Evolutionary conservation across 495 filamentous ascomycete species (phyloP).

Genomic region (Diplogelasinospora grovesii): DNA sequence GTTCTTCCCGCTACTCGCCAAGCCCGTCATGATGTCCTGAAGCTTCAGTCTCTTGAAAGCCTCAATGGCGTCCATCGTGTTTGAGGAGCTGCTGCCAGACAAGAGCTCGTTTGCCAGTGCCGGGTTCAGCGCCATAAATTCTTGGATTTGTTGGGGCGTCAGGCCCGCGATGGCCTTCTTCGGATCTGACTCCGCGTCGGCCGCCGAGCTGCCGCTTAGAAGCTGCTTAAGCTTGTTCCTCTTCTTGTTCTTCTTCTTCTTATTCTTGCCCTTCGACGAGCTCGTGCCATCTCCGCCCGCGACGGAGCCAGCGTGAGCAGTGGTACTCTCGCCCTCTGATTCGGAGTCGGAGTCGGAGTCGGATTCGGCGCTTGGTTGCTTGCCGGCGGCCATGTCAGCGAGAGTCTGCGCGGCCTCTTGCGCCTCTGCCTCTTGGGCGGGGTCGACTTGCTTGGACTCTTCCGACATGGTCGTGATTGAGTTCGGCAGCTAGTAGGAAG

Average conservation of each 20-base stretch:
- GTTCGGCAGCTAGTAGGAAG: background rate
- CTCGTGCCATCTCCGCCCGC: slow-evolving; percentile 15
- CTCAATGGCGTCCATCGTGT: slow-evolving; percentile 40
- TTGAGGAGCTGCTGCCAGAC: slow-evolving; percentile 17
- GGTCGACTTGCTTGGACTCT: slow-evolving; percentile 42
- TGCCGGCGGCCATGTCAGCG: slow-evolving; percentile 7
- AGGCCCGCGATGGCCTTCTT: slow-evolving; percentile 41
- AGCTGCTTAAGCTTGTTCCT: slow-evolving; percentile 46
- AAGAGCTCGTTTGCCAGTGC: slow-evolving; percentile 51
- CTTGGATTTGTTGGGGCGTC: slow-evolving; percentile 39
- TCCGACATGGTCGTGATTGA: slow-evolving; percentile 35
- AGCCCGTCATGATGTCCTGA: slow-evolving; percentile 74
- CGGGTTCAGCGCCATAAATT: slow-evolving; percentile 56
- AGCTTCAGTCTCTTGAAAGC: slow-evolving; percentile 66
- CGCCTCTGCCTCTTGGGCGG: slow-evolving; percentile 18
- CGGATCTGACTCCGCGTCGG: slow-evolving; percentile 14
- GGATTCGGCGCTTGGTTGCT: slow-evolving; percentile 27
- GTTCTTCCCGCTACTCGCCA: slow-evolving; percentile 71
- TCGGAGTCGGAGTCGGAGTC: slow-evolving; percentile 33
- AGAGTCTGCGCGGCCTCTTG: slow-evolving; percentile 18
- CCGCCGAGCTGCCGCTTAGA: slow-evolving; percentile 7
- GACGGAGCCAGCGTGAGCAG: slow-evolving; percentile 8
- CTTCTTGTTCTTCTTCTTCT: slow-evolving; percentile 48
- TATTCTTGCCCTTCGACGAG: too few relatives aligned
- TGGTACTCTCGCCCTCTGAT: slow-evolving; percentile 26